Percentiles rank a stretch among this genome's conserved stretches.
These are phyloP conservation scores for Russula olivacea DNA, from an alignment of 768 basidiomycete species.

Conservation along the genomic window DNA sequence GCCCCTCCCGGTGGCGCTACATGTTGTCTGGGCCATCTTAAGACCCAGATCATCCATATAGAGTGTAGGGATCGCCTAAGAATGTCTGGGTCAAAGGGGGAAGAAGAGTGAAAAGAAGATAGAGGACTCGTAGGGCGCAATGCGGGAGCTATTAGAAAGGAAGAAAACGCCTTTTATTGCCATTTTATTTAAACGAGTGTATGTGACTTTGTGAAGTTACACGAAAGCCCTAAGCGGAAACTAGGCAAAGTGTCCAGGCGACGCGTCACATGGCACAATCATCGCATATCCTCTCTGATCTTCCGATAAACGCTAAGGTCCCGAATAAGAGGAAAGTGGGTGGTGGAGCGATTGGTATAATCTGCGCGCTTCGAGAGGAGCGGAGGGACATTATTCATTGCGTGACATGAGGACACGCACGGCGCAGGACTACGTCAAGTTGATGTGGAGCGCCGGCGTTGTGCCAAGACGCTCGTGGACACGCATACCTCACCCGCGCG, in stretches of 20 bases:
- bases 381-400: neutral
- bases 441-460: slow-evolving; percentile 6
- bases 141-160: neutral
- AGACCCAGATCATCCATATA: neutral
- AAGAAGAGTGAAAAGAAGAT: neutral
- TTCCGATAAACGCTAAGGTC: neutral
- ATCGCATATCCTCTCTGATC: neutral
- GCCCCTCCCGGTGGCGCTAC: neutral
- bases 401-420: neutral
- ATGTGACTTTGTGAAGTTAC: neutral
- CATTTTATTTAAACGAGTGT: neutral
- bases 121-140: neutral
- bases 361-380: neutral
- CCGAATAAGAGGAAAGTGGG: neutral
- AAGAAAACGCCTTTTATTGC: neutral
- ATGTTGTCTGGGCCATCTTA: neutral
- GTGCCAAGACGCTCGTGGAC: neutral
- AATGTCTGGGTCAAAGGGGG: neutral
- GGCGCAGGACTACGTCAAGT: slow-evolving; percentile 5
- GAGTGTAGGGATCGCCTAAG: neutral
- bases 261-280: neutral
- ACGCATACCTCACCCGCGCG: neutral
- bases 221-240: neutral
- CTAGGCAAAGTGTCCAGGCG: neutral
- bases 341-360: neutral